Evolutionary conservation across 176 grass and related monocot genomes (phyloP).

Genomic region (Triticum urartu): DNA sequence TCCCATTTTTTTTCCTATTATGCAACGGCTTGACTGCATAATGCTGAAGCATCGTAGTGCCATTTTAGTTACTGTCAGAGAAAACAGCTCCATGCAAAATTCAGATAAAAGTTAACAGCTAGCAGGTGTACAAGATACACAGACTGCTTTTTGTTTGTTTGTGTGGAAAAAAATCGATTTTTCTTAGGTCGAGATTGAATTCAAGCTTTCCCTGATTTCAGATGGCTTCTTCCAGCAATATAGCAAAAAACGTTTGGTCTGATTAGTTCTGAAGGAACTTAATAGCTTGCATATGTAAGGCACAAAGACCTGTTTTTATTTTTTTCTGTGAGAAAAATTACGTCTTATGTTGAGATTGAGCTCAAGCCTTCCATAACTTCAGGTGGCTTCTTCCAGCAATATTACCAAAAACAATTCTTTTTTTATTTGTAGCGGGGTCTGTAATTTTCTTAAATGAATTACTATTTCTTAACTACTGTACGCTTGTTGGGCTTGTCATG

Average conservation of each 20-base stretch:
- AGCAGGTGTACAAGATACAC: neutral
- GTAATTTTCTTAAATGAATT: too few relatives aligned
- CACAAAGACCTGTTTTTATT: neutral
- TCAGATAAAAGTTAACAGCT: neutral
- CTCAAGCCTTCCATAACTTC: too few relatives aligned
- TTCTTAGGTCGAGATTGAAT: neutral
- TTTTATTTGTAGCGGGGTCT: too few relatives aligned
- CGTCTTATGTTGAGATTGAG: too few relatives aligned
- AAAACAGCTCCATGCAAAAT: neutral
- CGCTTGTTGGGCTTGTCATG: neutral
- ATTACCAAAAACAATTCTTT: too few relatives aligned
- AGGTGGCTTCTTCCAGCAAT: too few relatives aligned
- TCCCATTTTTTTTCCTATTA: neutral
- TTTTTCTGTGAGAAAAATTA: neutral
- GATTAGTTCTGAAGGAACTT: neutral
- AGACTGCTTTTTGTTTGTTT: neutral
- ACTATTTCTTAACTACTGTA: too few relatives aligned
- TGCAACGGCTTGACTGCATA: neutral
- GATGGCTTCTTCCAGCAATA: neutral
- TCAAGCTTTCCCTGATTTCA: neutral
- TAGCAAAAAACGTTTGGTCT: neutral
- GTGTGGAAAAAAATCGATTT: neutral
- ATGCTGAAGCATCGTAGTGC: neutral
- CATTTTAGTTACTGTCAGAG: neutral
- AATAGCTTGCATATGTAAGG: neutral